Conservation (phyloP, 805 yeast genomes). For the Candida jianshihensis region DNA sequence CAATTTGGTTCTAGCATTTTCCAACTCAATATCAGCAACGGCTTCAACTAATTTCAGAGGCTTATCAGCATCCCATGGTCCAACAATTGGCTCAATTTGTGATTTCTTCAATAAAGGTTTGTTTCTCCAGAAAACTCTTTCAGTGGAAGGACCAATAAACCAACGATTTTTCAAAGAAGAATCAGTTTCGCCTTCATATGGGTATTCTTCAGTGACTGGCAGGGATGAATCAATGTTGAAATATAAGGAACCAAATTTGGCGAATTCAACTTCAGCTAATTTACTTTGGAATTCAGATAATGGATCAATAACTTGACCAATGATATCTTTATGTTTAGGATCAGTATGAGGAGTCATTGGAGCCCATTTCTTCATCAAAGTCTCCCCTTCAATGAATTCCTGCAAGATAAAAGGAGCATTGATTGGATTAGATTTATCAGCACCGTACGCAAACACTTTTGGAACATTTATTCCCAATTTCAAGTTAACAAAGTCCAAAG, state of each 20-base stretch:
- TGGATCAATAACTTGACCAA: constrained; percentile 62
- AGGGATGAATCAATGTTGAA: constrained; percentile 61
- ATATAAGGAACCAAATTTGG: constrained; percentile 74
- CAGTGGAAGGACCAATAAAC: constrained; percentile 88
- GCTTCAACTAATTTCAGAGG: constrained; percentile 60
- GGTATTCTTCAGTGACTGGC: constrained; percentile 15
- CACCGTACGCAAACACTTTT: constrained; percentile 59
- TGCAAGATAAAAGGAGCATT: constrained; percentile 71
- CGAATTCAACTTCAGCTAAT: constrained; percentile 53
- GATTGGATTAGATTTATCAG: constrained; percentile 52
- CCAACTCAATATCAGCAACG: constrained; percentile 62
- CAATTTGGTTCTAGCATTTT: constrained; percentile 46
- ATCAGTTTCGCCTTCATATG: constrained; percentile 59
- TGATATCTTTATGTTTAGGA: constrained; percentile 41
- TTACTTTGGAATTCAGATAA: constrained; percentile 59
- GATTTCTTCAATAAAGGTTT: constrained; percentile 46
- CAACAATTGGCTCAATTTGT: constrained; percentile 45
- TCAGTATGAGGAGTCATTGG: constrained; percentile 64
- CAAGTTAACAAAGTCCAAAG: constrained; percentile 69
- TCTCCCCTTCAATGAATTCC: constrained; percentile 74
- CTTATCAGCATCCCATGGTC: constrained; percentile 66
- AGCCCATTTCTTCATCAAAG: constrained; percentile 86
- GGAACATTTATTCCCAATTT: constrained; percentile 71
- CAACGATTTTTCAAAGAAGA: constrained; percentile 54
- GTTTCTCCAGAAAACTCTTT: constrained; percentile 69